Percentiles rank a stretch among this genome's conserved stretches.
Evolutionary conservation across 2,329 filamentous ascomycete species (phyloP).

Genomic region (Dactylonectria macrodidyma): DNA sequence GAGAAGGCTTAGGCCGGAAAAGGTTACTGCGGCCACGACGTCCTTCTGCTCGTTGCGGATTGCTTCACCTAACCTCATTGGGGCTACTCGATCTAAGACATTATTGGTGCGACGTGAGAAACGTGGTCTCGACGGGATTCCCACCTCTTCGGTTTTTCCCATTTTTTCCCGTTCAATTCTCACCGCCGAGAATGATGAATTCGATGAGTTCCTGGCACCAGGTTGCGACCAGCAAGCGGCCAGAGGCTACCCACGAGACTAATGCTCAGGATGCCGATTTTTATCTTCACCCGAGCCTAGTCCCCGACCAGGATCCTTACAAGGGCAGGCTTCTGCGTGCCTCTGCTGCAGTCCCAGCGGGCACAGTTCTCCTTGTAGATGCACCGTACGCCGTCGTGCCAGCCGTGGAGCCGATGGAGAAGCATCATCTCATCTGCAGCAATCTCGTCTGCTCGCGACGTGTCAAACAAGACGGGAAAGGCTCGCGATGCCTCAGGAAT

Average conservation of each 20-base stretch:
- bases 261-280: constrained; percentile 38
- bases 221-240: constrained; percentile 22
- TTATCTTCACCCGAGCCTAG: constrained; percentile 42
- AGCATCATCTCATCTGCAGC: constrained; percentile 45
- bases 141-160: constrained; percentile 21
- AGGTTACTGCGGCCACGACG: constrained; percentile 37
- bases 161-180: constrained; percentile 7
- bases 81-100: constrained; percentile 33
- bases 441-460: constrained; percentile 45
- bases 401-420: constrained; percentile 34
- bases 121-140: constrained; percentile 29
- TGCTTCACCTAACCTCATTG: constrained; percentile 42
- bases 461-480: constrained; percentile 31
- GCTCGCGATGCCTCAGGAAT: constrained; percentile 34
- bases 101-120: constrained; percentile 18
- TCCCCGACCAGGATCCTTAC: constrained; percentile 43
- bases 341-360: constrained; percentile 40
- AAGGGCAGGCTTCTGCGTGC: constrained; percentile 48
- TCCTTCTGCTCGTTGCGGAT: constrained; percentile 30
- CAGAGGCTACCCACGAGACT: constrained; percentile 30
- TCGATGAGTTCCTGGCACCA: constrained; percentile 41
- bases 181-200: constrained; percentile 32
- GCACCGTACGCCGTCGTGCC: constrained; percentile 49
- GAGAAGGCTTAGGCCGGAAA: constrained; percentile 33
- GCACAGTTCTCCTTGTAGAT: constrained; percentile 48